Evolutionary conservation across 2,329 filamentous ascomycete genomes (phyloP), one percentile per base, ranked within the genome.

Genomic region (Alternaria ventricosa): DNA sequence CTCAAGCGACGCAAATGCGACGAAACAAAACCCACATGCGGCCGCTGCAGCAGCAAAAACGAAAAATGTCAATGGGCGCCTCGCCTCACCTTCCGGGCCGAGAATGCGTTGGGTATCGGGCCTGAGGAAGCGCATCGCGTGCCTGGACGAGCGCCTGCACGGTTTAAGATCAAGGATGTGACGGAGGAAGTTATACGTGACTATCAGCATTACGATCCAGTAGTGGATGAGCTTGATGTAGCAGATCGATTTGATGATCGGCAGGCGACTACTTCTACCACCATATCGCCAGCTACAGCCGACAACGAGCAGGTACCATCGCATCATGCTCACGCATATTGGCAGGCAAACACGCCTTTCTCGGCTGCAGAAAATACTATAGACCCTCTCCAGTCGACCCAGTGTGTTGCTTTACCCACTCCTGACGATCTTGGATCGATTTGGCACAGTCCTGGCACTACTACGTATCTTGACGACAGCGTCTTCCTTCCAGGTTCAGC

Each of bases 1-100:
- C 25, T 46, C 10, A 71, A 66, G 41, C 51, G 66, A 28, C 60
- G 64, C 13, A 72, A 71, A 45, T 71, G 68, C 28, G 68, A 72
- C 23, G 70, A 71, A 51, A 41, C 30, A 6, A 71, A 72, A 30
- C 70, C 70, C 10, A 49, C 51, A 8, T 72, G 70, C 36, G 58
- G 59, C 7, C 65, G 65, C 20, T 72, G 70, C 58, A 59, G 55
- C 20, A 63, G 60, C 25, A 64, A 63, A 20, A 49, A 57, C 45
- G 67, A 71, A 41, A 51, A 47, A 15, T 70, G 69, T 20, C 20
- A 69, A 54, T 71, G 67, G 67, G 64, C 60, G 25, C 60, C 62
- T 18, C 60, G 67, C 36, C 59, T 71, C 43, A 67, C 64, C 27
- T 71, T 71, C 58, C 69, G 69, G 22, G 60, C 55, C 4, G 60